A percentile compares a stretch with the other conserved stretches of the same genome.
Conservation (phyloP, 306 rosid genomes). For the Prunus campanulata region DNA sequence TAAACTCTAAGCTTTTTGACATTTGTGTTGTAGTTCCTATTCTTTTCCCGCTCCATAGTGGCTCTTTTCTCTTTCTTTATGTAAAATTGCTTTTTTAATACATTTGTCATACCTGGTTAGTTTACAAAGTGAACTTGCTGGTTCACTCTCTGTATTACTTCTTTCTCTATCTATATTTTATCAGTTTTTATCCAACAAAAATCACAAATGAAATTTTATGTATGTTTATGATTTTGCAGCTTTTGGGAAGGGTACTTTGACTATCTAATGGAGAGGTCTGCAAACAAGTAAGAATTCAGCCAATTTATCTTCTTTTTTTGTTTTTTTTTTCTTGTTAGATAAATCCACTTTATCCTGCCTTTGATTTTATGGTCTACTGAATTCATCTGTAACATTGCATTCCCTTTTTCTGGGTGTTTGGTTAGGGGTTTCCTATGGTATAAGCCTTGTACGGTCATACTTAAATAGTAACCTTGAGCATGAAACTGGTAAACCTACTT, state of each 20-base stretch:
- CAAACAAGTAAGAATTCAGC: conserved; percentile 62
- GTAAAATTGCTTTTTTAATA: neutral
- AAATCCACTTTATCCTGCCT: neutral
- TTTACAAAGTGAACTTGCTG: neutral
- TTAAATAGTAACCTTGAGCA: neutral
- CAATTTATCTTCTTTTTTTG: neutral
- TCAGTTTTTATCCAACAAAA: neutral
- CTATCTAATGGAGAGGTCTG: conserved; percentile 80
- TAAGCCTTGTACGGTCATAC: neutral
- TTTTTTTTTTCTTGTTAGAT: neutral
- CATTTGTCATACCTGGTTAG: conserved; percentile 4
- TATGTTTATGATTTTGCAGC: conserved; percentile 38
- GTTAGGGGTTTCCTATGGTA: neutral
- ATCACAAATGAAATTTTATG: neutral
- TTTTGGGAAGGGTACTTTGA: conserved; percentile 99
- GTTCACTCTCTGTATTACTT: neutral
- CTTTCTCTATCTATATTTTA: conserved; percentile 1
- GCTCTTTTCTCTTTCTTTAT: neutral
- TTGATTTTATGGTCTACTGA: neutral
- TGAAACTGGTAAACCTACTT: neutral
- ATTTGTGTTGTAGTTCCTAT: neutral
- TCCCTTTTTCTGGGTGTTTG: neutral
- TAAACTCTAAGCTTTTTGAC: neutral
- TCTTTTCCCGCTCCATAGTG: neutral
- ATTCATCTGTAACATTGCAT: neutral